Evolutionary conservation across 2,329 filamentous ascomycete genomes (phyloP).

Genomic region (Alternaria longipes): DNA sequence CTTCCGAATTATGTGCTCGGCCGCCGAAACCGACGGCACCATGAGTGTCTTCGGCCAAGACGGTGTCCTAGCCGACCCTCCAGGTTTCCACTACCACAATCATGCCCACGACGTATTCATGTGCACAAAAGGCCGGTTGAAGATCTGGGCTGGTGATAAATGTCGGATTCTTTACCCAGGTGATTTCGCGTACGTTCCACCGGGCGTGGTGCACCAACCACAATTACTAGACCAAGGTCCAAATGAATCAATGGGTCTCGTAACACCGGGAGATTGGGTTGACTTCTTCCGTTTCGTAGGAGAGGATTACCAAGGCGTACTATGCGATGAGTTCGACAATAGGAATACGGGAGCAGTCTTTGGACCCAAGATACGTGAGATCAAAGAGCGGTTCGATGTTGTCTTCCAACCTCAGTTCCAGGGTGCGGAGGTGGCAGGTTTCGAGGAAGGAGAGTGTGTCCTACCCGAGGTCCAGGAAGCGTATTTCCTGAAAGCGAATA

Average conservation of each 20-base stretch:
- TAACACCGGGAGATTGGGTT: slow-evolving; percentile 32
- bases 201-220: slow-evolving; percentile 29
- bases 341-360: slow-evolving; percentile 21
- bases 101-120: slow-evolving; percentile 33
- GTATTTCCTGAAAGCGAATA: slow-evolving; percentile 33
- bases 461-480: slow-evolving; percentile 17
- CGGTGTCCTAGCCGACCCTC: slow-evolving; percentile 27
- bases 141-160: slow-evolving; percentile 28
- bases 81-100: slow-evolving; percentile 34
- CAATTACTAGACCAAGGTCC: slow-evolving; percentile 23
- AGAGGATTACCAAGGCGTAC: slow-evolving; percentile 29
- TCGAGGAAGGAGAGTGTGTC: slow-evolving; percentile 13
- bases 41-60: slow-evolving; percentile 32
- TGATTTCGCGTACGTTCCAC: slow-evolving; percentile 33
- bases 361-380: slow-evolving; percentile 27
- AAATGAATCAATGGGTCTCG: slow-evolving; percentile 29
- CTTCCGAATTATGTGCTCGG: slow-evolving; percentile 28
- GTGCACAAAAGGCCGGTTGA: slow-evolving; percentile 29
- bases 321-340: slow-evolving; percentile 26
- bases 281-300: slow-evolving; percentile 33
- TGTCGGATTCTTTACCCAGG: slow-evolving; percentile 30
- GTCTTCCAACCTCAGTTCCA: slow-evolving; percentile 24
- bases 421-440: slow-evolving; percentile 23
- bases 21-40: slow-evolving; percentile 24
- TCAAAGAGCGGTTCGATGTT: slow-evolving; percentile 33